Evolutionary conservation across 1,284 basidiomycete species (phyloP).

Genomic region (Moesziomyces sp.): DNA sequence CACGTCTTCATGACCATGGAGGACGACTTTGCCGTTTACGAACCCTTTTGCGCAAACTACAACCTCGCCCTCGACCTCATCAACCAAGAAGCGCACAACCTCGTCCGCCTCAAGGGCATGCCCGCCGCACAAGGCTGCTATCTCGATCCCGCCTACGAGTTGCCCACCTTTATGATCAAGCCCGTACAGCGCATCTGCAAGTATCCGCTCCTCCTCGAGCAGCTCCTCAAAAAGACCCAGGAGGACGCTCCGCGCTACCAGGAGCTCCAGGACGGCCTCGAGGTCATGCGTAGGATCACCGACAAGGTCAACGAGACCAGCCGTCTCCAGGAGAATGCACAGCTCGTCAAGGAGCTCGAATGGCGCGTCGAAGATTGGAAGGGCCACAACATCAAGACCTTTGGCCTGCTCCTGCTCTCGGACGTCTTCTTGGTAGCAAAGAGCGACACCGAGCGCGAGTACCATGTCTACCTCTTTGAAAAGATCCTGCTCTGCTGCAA

Average conservation of each 20-base stretch:
- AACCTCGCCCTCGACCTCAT: constrained; percentile 81
- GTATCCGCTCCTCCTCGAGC: constrained; percentile 75
- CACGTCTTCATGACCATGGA: constrained; percentile 78
- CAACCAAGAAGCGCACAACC: constrained; percentile 68
- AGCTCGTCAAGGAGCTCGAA: constrained; percentile 88
- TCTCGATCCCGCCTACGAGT: constrained; percentile 73
- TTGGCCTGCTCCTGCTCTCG: constrained; percentile 90
- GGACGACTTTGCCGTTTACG: constrained; percentile 76
- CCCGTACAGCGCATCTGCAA: constrained; percentile 82
- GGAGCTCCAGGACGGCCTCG: constrained; percentile 84
- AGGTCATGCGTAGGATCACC: constrained; percentile 89
- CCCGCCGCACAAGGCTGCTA: constrained; percentile 62
- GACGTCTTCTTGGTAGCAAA: constrained; percentile 97
- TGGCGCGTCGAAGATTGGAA: constrained; percentile 98
- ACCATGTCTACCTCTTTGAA: constrained; percentile 98
- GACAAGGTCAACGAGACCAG: constrained; percentile 96
- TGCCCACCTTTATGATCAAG: constrained; percentile 84
- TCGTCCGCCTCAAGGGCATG: constrained; percentile 51
- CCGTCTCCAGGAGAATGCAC: constrained; percentile 81
- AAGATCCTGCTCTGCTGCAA: constrained; percentile 99
- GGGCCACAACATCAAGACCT: constrained; percentile 92
- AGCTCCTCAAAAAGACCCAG: constrained; percentile 75
- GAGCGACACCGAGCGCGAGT: constrained; percentile 94
- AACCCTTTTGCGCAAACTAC: constrained; percentile 93
- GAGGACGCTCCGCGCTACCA: constrained; percentile 70